Base-by-base conservation (phyloP, 495 filamentous ascomycete genomes). In the Podospora appendiculata region DNA sequence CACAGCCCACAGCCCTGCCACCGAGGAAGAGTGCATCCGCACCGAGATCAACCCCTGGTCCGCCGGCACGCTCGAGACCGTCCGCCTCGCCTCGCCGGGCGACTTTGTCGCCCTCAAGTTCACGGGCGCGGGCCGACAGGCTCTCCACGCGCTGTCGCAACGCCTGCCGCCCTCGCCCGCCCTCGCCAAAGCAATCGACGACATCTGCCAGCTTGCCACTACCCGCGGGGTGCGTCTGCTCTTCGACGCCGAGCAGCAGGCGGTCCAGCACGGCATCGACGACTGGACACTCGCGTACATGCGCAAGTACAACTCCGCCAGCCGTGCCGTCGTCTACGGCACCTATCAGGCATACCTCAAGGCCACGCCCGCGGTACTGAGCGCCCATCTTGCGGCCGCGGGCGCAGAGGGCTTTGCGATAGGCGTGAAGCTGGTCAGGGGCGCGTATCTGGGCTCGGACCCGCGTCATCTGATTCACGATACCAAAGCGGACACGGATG, bases 71-170 rank as follows among this genome's bases (percentile, higher is more conserved):
- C 57, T 91, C 48, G 79, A 85, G 55, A 93, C 89, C 0, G 83
- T 96, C 6, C 71, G 79, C 13, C 83, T 94, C 70, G 79, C 86
- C 0, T 73, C 77, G 38, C 73, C 79, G 7, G 88, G 87, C 6
- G 90, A 95, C 60, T 96, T 90, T 61, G 83, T 96, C 33, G 90
- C 88, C 2, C 67, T 96, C 50, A 97, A 97, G 76, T 93, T 93
- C 70, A 91, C 87, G 16, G 92, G 92, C n/a, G 90, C 91, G 54
- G 92, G 92, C 13, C 72, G 72, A n/a, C 82, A 85, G 54, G 88
- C 86, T 0, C 75, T 94, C 18, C 71, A 79, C 45, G 72, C 75
- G 25, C 72, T 94, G 13, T 78, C 82, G 44, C 66, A 79, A 34
- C 64, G 81, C 35, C 65, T 76, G 1, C 70, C 73, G 7, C 86